These are phyloP conservation scores for Cyberlindnera sargentensis DNA, from an alignment of 805 yeast genomes.

Conservation along the genomic window DNA sequence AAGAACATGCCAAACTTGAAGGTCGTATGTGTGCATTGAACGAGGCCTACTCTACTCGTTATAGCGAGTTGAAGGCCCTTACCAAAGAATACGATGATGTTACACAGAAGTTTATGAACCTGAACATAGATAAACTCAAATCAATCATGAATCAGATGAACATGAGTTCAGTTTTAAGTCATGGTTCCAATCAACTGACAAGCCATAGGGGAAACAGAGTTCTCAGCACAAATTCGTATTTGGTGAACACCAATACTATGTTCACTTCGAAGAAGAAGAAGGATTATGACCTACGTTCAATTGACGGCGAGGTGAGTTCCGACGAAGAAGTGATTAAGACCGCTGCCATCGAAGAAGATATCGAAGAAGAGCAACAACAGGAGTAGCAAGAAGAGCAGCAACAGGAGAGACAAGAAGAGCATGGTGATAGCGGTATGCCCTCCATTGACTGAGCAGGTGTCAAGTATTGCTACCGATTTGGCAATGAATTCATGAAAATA, in stretches of 20 bases:
- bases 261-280: not conserved
- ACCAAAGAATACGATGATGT: constrained; percentile 23
- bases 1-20: constrained; percentile 15
- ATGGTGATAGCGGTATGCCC: too few relatives aligned
- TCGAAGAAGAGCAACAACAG: not conserved
- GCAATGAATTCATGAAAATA: not conserved
- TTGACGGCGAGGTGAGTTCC: not conserved
- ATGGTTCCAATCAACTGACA: too few relatives aligned
- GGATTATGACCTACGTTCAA: not conserved
- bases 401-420: too few relatives aligned
- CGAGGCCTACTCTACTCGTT: constrained; percentile 19
- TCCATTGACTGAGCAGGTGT: too few relatives aligned
- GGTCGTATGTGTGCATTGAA: constrained; percentile 19
- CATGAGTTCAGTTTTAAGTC: too few relatives aligned
- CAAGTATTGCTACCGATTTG: not conserved
- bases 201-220: constrained; percentile 8
- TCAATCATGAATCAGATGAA: constrained; percentile 17
- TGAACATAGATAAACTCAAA: constrained; percentile 25
- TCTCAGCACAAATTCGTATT: constrained; percentile 23
- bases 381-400: too few relatives aligned
- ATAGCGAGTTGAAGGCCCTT: constrained; percentile 23
- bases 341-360: not conserved
- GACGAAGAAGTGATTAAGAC: not conserved
- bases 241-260: constrained; percentile 7
- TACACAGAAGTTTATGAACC: constrained; percentile 18